A percentile compares a stretch with the other conserved stretches of the same genome.
Evolutionary conservation across 2,329 filamentous ascomycete species (phyloP).

Genomic region (Fusarium kyushuense): DNA sequence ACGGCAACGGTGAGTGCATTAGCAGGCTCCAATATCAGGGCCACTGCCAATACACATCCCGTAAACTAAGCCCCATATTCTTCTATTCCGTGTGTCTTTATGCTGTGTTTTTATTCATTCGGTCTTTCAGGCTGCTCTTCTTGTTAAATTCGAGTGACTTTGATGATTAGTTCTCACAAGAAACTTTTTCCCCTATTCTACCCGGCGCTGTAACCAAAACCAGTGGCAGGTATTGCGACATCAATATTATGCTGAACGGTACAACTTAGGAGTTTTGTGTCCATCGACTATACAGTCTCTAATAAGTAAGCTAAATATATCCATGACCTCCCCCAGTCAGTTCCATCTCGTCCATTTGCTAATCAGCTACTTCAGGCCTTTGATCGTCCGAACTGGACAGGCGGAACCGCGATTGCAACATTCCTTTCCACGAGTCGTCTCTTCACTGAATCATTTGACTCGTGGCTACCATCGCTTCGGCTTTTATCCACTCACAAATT

Average conservation of each 20-base stretch:
- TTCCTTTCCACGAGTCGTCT: too few species aligned
- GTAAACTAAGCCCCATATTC: too few species aligned
- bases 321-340: background rate
- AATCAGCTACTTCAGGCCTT: too few species aligned
- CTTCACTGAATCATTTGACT: too few species aligned
- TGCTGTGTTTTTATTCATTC: background rate
- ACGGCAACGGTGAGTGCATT: background rate
- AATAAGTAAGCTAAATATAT: background rate
- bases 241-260: too few species aligned
- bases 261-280: too few species aligned
- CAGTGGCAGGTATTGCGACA: background rate
- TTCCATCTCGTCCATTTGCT: background rate
- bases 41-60: background rate
- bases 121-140: too few species aligned
- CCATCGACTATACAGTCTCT: too few species aligned
- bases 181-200: background rate
- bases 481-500: background rate
- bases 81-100: background rate
- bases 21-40: background rate
- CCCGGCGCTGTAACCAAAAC: background rate
- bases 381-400: background rate
- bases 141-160: fast-evolving
- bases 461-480: background rate
- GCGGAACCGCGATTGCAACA: background rate
- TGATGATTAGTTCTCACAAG: too few species aligned